Evolutionary conservation across 2,329 filamentous ascomycete genomes (phyloP).

Genomic region (Colletotrichum sp.): DNA sequence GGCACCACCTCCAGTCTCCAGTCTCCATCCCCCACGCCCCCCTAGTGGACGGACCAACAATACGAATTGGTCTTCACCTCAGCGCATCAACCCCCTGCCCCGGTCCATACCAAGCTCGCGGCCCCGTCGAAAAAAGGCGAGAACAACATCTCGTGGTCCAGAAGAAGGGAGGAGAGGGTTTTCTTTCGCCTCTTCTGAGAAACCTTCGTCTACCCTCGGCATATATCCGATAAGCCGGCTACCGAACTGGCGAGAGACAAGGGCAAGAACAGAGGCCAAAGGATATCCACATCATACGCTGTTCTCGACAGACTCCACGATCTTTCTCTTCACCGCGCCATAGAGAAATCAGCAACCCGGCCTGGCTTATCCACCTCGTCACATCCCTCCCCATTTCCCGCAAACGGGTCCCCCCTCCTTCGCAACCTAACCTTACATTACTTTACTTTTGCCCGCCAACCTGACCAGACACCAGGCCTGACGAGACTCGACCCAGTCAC

Average conservation of each 20-base stretch:
- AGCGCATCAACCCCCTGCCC: conserved; percentile 10
- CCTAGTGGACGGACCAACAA: conserved; percentile 9
- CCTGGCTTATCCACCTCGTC: conserved; percentile 1
- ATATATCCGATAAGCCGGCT: conserved; percentile 1
- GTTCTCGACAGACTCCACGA: not conserved
- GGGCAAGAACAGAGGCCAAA: not conserved
- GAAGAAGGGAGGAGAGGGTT: not conserved
- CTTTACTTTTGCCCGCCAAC: not conserved
- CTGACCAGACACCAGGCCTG: not conserved
- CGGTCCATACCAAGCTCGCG: conserved; percentile 2
- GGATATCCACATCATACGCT: not conserved
- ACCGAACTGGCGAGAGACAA: not conserved
- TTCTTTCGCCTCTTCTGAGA: not conserved
- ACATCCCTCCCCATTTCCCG: not conserved
- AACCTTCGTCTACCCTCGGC: conserved; percentile 6
- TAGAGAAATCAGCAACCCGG: not conserved
- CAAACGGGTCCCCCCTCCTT: not conserved
- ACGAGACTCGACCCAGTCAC: not conserved
- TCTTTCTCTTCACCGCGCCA: not conserved
- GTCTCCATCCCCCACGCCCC: conserved; percentile 6
- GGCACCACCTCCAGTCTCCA: not conserved
- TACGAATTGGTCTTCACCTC: conserved; percentile 18
- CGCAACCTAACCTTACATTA: not conserved
- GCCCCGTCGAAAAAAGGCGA: conserved; percentile 18
- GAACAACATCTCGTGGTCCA: not conserved